Base-by-base conservation (phyloP, 1,284 basidiomycete species). In the Papiliotrema flavescens region DNA sequence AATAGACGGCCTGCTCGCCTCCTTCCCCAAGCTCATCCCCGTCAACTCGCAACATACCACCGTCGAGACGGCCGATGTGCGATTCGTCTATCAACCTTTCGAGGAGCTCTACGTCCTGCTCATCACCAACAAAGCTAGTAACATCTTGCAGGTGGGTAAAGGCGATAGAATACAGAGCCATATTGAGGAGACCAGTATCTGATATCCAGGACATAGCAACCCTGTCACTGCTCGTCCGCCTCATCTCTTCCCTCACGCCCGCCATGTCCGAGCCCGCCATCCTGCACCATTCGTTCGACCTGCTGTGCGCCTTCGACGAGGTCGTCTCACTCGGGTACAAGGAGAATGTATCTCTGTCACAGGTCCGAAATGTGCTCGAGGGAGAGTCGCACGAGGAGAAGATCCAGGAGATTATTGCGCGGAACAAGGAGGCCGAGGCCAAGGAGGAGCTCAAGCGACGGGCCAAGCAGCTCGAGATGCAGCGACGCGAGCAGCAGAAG, bases 331-430 rank as follows among this genome's bases (percentile, higher is more conserved):
- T 97, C 63, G 96, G 96, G 1, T 98, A 95, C 78, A 82, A 93
- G 69, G 96, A 98, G 77, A 88, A 90, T 60, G 89, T 97, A 51
- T 92, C 88, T 69, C 78, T 98, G 47, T 85, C 88, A 75, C 94
- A 98, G 76, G 90, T 98, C 44, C 81, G 90, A 64, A 95, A 83
- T 67, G 86, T 96, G 39, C 79, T 98, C 63, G 96, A 98, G 81
- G 98, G 97, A 87, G 96, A 98, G 80, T 91, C 88, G 77, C 96
- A 99, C 78, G 96, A 98, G 76, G 96, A 99, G 79, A 98, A 97
- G 81, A 98, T 99, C 61, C 94, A 98, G 74, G 96, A 98, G 69
- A 98, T 98, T 75, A 99, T 98, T 66, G 90, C 93, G 20, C 82
- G 89, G 85, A 98, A 98, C 82, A 98, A 98, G 80, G 95, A 98